Percentiles rank a stretch among this genome's conserved stretches.
Conservation (phyloP, 2,329 filamentous ascomycete species). For the Lachnellula suecica region DNA sequence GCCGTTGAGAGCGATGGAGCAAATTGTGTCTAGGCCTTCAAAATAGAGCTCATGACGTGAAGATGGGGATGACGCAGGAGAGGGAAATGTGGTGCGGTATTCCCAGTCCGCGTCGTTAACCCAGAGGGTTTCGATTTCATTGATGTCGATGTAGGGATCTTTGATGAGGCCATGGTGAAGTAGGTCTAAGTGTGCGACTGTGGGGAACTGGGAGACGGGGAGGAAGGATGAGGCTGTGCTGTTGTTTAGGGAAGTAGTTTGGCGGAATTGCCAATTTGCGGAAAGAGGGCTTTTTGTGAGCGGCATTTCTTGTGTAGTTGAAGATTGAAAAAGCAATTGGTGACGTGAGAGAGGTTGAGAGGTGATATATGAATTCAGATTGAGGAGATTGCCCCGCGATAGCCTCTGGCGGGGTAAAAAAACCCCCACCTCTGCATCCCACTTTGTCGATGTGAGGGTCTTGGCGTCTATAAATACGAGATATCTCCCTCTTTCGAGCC, state of each 20-base stretch:
- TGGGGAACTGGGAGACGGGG: conserved; percentile 48
- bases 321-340: neutral
- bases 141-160: conserved; percentile 60
- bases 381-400: neutral
- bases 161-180: conserved; percentile 54
- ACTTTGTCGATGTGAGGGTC: too few species aligned
- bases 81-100: conserved; percentile 46
- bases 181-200: conserved; percentile 64
- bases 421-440: neutral
- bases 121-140: conserved; percentile 60
- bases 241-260: conserved; percentile 37
- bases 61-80: conserved; percentile 20
- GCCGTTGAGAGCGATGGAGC: conserved; percentile 48
- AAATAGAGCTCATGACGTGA: conserved; percentile 44
- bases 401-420: neutral
- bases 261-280: conserved; percentile 58
- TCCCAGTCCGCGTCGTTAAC: conserved; percentile 62
- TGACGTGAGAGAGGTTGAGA: neutral
- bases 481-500: too few species aligned
- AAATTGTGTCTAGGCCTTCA: conserved; percentile 56
- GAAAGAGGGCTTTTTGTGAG: conserved; percentile 42
- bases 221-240: conserved; percentile 17
- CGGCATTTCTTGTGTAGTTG: neutral
- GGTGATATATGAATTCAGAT: neutral
- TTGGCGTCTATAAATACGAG: too few species aligned